These are phyloP conservation scores for Canavalia gladiata DNA, from an alignment of 306 rosid genomes.

Conservation along the genomic window DNA sequence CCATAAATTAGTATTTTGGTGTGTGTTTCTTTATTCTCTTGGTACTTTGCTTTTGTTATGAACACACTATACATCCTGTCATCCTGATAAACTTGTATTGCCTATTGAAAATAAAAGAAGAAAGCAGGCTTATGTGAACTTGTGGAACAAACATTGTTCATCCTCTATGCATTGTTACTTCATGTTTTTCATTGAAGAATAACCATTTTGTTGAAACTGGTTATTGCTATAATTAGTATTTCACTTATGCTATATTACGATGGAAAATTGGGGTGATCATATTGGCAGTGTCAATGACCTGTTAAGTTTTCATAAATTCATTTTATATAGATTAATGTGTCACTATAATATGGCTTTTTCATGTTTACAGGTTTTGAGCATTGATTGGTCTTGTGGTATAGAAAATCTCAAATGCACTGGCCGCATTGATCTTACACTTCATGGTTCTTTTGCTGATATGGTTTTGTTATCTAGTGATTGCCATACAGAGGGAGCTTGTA, in stretches of 20 bases:
- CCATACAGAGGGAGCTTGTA: constrained; percentile 53
- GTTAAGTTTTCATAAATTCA: constrained; percentile 41
- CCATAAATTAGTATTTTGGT: constrained; percentile 26
- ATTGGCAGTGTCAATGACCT: constrained; percentile 2
- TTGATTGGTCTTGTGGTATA: constrained; percentile 84
- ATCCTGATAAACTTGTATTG: constrained; percentile 23
- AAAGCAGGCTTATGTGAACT: constrained; percentile 34
- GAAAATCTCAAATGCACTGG: constrained; percentile 72
- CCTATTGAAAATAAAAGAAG: constrained; percentile 27
- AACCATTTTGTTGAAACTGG: constrained; percentile 35
- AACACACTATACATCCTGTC: constrained; percentile 5
- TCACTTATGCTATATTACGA: constrained; percentile 27
- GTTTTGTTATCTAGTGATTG: constrained; percentile 60
- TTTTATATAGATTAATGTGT: constrained; percentile 22
- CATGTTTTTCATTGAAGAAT: constrained; percentile 8
- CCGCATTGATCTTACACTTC: constrained; percentile 71
- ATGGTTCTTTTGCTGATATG: constrained; percentile 89
- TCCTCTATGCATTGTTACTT: constrained; percentile 32
- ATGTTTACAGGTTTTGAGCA: constrained; percentile 71
- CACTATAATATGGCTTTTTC: constrained; percentile 37
- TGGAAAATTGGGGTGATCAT: constrained; percentile 15
- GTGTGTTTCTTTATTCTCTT: constrained; percentile 32
- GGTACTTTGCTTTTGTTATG: constrained; percentile 38
- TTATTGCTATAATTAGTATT: constrained; percentile 33
- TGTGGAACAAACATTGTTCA: constrained; percentile 32